Conservation (phyloP, 768 basidiomycete genomes). For the Dendrothele bispora region DNA sequence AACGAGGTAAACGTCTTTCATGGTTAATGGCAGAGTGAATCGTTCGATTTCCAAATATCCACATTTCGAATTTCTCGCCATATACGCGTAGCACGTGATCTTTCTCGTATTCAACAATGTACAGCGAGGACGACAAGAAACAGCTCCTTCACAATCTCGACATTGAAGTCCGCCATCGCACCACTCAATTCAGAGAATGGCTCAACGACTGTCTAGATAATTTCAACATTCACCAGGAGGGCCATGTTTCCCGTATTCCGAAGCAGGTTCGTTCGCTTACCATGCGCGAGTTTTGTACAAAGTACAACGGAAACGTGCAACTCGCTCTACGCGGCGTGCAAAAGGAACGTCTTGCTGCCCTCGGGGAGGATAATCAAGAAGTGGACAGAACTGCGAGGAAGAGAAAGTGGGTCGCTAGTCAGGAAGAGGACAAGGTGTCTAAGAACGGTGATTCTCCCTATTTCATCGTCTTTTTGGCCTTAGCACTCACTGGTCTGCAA, state of each 20-base stretch:
- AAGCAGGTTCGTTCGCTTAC: slow-evolving; percentile 70
- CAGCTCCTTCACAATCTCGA: slow-evolving; percentile 78
- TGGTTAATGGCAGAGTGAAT: slow-evolving; percentile 18
- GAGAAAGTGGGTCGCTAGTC: slow-evolving; percentile 73
- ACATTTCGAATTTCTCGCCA: slow-evolving; percentile 7
- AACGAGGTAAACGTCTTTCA: slow-evolving; percentile 76
- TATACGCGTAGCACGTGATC: slow-evolving; percentile 6
- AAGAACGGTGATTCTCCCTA: slow-evolving; percentile 32
- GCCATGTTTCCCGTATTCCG: slow-evolving; percentile 71
- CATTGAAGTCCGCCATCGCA: slow-evolving; percentile 79
- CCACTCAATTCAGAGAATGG: slow-evolving; percentile 73
- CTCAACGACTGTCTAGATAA: slow-evolving; percentile 72
- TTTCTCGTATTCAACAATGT: slow-evolving; percentile 20
- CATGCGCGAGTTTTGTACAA: slow-evolving; percentile 76
- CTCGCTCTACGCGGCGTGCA: slow-evolving; percentile 68
- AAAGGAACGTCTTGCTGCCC: slow-evolving; percentile 56
- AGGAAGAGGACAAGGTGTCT: slow-evolving; percentile 42
- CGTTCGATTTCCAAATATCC: neutral
- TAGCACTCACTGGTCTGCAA: slow-evolving; percentile 2
- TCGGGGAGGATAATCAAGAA: slow-evolving; percentile 49
- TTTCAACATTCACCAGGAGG: slow-evolving; percentile 75
- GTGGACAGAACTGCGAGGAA: slow-evolving; percentile 72
- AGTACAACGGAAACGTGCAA: slow-evolving; percentile 76
- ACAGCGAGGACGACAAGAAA: slow-evolving; percentile 68
- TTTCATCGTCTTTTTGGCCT: slow-evolving; percentile 13